Percentiles rank a stretch among this genome's conserved stretches.
These are phyloP conservation scores for Artemisia annua DNA, from an alignment of 129 eudicot genomes.

Conservation along the genomic window DNA sequence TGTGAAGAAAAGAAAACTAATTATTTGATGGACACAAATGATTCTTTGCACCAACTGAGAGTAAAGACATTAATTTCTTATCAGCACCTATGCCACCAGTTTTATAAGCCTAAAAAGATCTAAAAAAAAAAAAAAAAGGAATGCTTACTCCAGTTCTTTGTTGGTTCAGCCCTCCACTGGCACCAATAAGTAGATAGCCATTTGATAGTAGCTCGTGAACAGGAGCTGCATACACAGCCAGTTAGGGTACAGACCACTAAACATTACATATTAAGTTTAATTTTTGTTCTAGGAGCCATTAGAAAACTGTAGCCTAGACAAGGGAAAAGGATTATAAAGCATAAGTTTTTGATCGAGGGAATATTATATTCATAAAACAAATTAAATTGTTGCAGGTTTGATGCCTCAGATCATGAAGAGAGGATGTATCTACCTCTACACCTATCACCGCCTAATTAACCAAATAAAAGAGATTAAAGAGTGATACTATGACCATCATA, in stretches of 20 bases:
- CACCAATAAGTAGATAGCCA: slow-evolving; percentile 87
- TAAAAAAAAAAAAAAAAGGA: not conserved
- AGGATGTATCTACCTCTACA: slow-evolving; percentile 1
- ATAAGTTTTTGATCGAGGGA: slow-evolving; percentile 4
- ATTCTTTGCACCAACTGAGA: too few relatives aligned
- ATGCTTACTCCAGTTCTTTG: slow-evolving; percentile 82
- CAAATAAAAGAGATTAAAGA: not conserved
- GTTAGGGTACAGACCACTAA: slow-evolving; percentile 1
- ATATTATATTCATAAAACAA: slow-evolving; percentile 4
- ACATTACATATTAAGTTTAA: not conserved
- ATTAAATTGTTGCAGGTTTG: slow-evolving; percentile 8
- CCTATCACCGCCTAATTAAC: not conserved
- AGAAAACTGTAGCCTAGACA: slow-evolving; percentile 4
- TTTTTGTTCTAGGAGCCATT: not conserved
- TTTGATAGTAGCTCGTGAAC: slow-evolving; percentile 65
- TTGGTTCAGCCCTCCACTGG: slow-evolving; percentile 96
- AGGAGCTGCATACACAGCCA: slow-evolving; percentile 55
- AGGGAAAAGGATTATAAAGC: not conserved
- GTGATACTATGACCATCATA: slow-evolving; percentile 10
- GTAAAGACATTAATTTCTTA: too few relatives aligned
- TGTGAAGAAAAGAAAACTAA: slow-evolving; percentile 24
- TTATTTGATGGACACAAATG: slow-evolving; percentile 1
- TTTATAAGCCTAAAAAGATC: too few relatives aligned
- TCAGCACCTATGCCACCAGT: too few relatives aligned
- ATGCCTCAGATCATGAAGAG: slow-evolving; percentile 4